These are phyloP conservation scores for Solanum infundibuliforme DNA, from an alignment of 257 asterid genomes.

Conservation along the genomic window DNA sequence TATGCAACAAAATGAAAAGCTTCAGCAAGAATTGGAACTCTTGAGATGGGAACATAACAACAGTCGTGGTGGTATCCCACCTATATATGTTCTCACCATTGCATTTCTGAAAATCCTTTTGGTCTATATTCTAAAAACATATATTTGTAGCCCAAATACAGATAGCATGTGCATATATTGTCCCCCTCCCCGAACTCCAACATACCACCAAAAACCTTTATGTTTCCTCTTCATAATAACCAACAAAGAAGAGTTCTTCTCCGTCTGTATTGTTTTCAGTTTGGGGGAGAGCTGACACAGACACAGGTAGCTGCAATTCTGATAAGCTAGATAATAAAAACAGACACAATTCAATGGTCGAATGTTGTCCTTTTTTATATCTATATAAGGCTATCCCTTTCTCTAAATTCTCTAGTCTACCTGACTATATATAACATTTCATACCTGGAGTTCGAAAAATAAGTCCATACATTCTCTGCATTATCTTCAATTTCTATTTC, in stretches of 20 bases:
- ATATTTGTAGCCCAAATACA: neutral
- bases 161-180: neutral
- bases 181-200: neutral
- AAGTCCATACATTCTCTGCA: neutral
- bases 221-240: neutral
- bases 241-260: neutral
- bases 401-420: neutral
- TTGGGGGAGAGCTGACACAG: neutral
- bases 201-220: neutral
- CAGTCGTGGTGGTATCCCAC: too few species aligned
- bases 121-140: too few species aligned
- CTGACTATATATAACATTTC: neutral
- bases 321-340: neutral
- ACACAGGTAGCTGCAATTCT: neutral
- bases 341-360: neutral
- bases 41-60: too few species aligned
- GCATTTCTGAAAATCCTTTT: too few species aligned
- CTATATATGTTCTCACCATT: too few species aligned
- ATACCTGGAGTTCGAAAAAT: neutral
- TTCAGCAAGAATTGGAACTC: too few species aligned
- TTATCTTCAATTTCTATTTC: neutral
- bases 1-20: too few species aligned
- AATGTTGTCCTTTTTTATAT: neutral
- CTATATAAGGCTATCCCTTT: neutral
- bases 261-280: neutral